Evolutionary conservation across 1,139 yeast genomes (phyloP), one percentile per base, ranked within the genome.

Genomic region (Pichia sp.): DNA sequence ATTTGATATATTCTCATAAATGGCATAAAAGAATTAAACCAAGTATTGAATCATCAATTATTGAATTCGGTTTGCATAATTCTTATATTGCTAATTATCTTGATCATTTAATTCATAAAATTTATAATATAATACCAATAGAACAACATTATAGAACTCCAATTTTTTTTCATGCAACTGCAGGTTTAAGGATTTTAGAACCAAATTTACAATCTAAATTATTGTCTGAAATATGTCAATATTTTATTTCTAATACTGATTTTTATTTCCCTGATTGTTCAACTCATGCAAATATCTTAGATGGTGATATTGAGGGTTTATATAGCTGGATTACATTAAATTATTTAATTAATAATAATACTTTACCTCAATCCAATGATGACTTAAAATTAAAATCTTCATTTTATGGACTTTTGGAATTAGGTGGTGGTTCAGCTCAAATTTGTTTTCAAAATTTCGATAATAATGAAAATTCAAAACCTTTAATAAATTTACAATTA

Each of bases 341-440:
- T 57, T 82, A 84, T 52, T 65, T 85, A 52, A 71, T 80, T 34
- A 84, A 82, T 1, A 66, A 80, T 0, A 68, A 82, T 16, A 16
- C 16, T 16, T 16, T 16, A 16, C 1, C 16, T 16, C 16, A 16
- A 16, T 16, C 2, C 2, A 16, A 16, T 16, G 16, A 16, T 16
- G 16, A 16, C 2, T 16, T 2, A 16, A 16, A 16, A 1, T 16
- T 16, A 16, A 16, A 16, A 16, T 16, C 16, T 26, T 27, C 16
- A 9, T 23, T 94, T 0, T 83, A 77, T 55, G 95, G 95, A 2
- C 69, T 86, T 32, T 62, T 87, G 49, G 95, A 86, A 53, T 82
- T 87, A 89, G 95, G 95, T 4, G 95, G 95, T 0, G 94, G 94
- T 0, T 82, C 92, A 2, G 82, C 95, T 0, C 95, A 87, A 59